phyloP scores from a whole-genome alignment of 176 grass and related monocot genomes.

The Triticum turgidum region DNA sequence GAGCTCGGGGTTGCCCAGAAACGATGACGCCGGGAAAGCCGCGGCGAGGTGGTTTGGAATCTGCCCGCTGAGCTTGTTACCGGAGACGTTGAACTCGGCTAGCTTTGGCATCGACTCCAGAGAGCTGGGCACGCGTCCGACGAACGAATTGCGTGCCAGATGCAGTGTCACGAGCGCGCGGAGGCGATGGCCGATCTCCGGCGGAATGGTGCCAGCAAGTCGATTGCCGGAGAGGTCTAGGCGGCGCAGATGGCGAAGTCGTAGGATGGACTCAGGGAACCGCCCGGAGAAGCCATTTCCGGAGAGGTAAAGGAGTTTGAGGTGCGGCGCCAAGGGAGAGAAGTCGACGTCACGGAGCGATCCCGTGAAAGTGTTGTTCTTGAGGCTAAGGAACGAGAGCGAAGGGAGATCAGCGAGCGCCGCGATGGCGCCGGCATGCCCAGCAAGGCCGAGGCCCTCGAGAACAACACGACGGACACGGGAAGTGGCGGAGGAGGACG shows the following conservation, averaged over 20 bases:
- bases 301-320: constrained; percentile 91
- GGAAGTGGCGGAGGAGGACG: background rate
- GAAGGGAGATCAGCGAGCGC: constrained; percentile 41
- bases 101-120: constrained; percentile 42
- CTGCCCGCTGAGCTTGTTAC: constrained; percentile 58
- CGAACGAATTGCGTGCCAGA: constrained; percentile 54
- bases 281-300: constrained; percentile 70
- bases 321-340: constrained; percentile 55
- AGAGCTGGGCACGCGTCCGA: constrained; percentile 53
- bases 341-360: constrained; percentile 51
- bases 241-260: constrained; percentile 72
- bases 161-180: constrained; percentile 60
- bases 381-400: constrained; percentile 79
- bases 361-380: constrained; percentile 73
- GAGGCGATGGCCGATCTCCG: constrained; percentile 61
- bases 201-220: constrained; percentile 51
- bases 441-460: constrained; percentile 59
- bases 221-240: constrained; percentile 71
- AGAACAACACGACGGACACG: constrained; percentile 67
- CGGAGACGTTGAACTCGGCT: constrained; percentile 60
- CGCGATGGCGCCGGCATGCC: constrained; percentile 41
- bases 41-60: constrained; percentile 48
- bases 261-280: constrained; percentile 61
- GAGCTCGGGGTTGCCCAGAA: constrained; percentile 50
- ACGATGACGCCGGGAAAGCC: constrained; percentile 61